Evolutionary conservation across 2,329 filamentous ascomycete species (phyloP).

Genomic region (Aspergillus costaricaensis): DNA sequence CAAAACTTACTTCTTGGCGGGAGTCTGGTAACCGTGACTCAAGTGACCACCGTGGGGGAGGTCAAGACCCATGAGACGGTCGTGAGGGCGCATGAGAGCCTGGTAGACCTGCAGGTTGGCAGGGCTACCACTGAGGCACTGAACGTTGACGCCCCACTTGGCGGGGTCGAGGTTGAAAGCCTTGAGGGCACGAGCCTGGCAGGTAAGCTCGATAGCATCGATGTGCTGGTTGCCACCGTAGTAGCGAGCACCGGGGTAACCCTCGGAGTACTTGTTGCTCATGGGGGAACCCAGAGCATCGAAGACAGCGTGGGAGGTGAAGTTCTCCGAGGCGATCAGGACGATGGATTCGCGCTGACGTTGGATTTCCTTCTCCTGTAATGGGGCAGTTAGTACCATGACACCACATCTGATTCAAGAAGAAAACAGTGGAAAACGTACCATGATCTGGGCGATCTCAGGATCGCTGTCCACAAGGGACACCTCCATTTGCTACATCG

Average conservation of each 20-base stretch:
- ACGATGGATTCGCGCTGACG: slow-evolving; percentile 98
- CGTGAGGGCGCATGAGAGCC: slow-evolving; percentile 88
- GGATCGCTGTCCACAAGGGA: slow-evolving; percentile 87
- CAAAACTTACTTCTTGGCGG: slow-evolving; percentile 72
- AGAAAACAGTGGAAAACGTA: slow-evolving; percentile 48
- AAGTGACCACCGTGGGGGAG: slow-evolving; percentile 95
- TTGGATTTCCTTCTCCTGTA: slow-evolving; percentile 85
- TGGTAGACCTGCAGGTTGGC: slow-evolving; percentile 99
- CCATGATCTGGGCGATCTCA: slow-evolving; percentile 96
- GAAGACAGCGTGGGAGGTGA: slow-evolving; percentile 97
- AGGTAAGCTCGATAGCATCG: slow-evolving; percentile 90
- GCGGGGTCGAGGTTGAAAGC: slow-evolving; percentile 82
- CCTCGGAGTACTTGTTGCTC: slow-evolving; percentile 99
- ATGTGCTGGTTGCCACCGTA: slow-evolving; percentile 99
- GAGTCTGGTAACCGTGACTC: slow-evolving; percentile 95
- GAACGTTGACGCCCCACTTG: slow-evolving; percentile 99
- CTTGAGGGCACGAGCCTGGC: slow-evolving; percentile 89
- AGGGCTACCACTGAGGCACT: slow-evolving; percentile 87
- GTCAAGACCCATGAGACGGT: slow-evolving; percentile 95
- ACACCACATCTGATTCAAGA: neutral
- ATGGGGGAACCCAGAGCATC: slow-evolving; percentile 93
- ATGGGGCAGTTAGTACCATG: slow-evolving; percentile 32
- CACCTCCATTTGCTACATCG: slow-evolving; percentile 85
- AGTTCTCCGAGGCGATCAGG: slow-evolving; percentile 98
- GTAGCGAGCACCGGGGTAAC: slow-evolving; percentile 96